Evolutionary conservation across 2,329 filamentous ascomycete species (phyloP).

Genomic region (Sarocladiaceae sp.): DNA sequence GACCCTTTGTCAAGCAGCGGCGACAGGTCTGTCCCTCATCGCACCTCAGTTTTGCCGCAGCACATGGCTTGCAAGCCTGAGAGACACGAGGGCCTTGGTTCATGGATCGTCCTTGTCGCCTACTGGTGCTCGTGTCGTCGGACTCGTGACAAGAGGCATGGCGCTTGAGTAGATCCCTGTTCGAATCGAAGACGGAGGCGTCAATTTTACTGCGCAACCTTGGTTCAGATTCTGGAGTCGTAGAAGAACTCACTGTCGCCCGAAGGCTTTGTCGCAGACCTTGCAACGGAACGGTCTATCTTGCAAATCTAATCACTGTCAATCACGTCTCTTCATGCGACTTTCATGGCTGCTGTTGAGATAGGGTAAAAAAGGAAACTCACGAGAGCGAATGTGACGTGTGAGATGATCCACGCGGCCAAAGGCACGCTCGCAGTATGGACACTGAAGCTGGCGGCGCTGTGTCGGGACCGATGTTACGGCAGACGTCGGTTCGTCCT

Average conservation of each 20-base stretch:
- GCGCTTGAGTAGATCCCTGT: constrained; percentile 47
- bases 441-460: constrained; percentile 14
- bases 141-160: constrained; percentile 45
- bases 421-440: constrained; percentile 16
- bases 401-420: constrained; percentile 16
- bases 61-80: constrained; percentile 49
- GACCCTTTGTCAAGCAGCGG: constrained; percentile 32
- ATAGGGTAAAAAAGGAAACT: constrained; percentile 6
- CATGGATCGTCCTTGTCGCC: constrained; percentile 40
- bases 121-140: constrained; percentile 43
- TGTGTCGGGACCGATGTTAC: background rate
- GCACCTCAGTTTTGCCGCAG: constrained; percentile 49
- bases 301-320: constrained; percentile 12
- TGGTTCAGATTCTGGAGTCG: background rate
- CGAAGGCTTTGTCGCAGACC: constrained; percentile 16
- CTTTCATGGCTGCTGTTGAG: background rate
- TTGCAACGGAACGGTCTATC: constrained; percentile 18
- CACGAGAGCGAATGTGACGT: constrained; percentile 15
- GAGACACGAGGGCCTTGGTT: constrained; percentile 45
- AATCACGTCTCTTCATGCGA: background rate
- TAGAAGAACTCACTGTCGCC: constrained; percentile 31
- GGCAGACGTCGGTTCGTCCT: background rate
- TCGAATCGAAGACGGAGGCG: no score
- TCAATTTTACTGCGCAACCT: no score
- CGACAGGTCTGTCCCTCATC: constrained; percentile 51